A percentile compares a stretch with the other conserved stretches of the same genome.
Conservation (phyloP, 2,329 filamentous ascomycete species). For the Aciculosporium take region DNA sequence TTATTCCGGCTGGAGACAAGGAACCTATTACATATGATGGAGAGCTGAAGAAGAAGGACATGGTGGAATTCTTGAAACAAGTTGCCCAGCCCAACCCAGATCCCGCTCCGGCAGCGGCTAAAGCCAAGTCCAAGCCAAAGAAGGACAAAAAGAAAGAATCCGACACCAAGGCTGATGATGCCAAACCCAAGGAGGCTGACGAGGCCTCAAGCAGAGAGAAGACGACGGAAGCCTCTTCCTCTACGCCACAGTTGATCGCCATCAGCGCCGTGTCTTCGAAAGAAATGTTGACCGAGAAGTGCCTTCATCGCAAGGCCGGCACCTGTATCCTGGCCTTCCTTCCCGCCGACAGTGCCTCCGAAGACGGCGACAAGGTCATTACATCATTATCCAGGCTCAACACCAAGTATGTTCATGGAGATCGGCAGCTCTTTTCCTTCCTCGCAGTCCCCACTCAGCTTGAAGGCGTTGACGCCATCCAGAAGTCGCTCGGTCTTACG, state of each 20-base stretch:
- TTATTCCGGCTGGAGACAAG: constrained; percentile 57
- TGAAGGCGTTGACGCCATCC: constrained; percentile 27
- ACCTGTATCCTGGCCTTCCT: constrained; percentile 73
- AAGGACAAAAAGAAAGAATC: constrained; percentile 11
- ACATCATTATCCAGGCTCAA: constrained; percentile 56
- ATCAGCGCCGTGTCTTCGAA: constrained; percentile 52
- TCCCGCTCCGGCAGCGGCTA: constrained; percentile 32
- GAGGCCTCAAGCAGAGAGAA: constrained; percentile 22
- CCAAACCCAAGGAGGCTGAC: constrained; percentile 22
- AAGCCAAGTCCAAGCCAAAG: constrained; percentile 23
- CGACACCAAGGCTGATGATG: constrained; percentile 20
- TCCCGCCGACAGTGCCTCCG: constrained; percentile 37
- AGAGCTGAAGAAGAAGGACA: constrained; percentile 69
- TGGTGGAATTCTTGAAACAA: constrained; percentile 73
- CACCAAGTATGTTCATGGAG: constrained; percentile 54
- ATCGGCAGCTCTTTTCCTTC: constrained; percentile 67
- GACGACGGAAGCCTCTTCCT: constrained; percentile 7
- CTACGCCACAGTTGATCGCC: constrained; percentile 32
- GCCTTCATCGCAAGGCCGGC: constrained; percentile 59
- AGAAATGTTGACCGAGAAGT: constrained; percentile 53
- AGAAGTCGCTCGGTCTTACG: constrained; percentile 40
- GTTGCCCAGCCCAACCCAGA: constrained; percentile 67
- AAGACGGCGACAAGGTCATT: constrained; percentile 43
- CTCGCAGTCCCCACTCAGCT: constrained; percentile 51
- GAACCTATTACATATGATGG: constrained; percentile 64